Evolutionary conservation across 1,139 yeast genomes (phyloP).

Genomic region (Saccharomyces hybrid): DNA sequence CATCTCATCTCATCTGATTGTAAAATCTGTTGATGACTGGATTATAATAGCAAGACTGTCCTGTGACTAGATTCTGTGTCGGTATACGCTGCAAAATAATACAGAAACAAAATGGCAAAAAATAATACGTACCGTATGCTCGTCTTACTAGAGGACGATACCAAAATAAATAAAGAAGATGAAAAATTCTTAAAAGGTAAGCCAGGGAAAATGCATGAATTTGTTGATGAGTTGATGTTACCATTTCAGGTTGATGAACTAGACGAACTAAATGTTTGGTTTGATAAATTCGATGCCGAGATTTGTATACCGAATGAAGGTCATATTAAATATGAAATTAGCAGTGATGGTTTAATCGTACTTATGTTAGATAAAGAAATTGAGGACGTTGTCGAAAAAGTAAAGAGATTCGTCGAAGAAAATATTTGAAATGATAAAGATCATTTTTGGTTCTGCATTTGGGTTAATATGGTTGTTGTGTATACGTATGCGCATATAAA

Average conservation of each 20-base stretch:
- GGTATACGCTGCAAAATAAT: background rate
- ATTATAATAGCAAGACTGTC: background rate
- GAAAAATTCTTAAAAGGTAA: slow-evolving; percentile 6
- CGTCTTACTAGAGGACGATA: slow-evolving; percentile 19
- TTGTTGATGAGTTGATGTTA: slow-evolving; percentile 26
- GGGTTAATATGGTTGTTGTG: background rate
- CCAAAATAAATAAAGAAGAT: slow-evolving; percentile 4
- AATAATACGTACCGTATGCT: slow-evolving; percentile 21
- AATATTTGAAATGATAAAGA: background rate
- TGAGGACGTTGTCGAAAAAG: slow-evolving; percentile 24
- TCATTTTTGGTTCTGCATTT: background rate
- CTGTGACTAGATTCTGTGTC: background rate
- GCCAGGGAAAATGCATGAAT: slow-evolving; percentile 26
- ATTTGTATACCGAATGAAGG: slow-evolving; percentile 63
- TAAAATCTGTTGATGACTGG: background rate
- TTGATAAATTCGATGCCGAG: slow-evolving; percentile 52
- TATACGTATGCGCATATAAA: background rate
- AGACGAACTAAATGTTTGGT: slow-evolving; percentile 53
- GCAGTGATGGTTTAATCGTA: slow-evolving; percentile 63
- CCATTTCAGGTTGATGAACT: slow-evolving; percentile 42
- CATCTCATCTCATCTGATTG: background rate
- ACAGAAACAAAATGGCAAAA: background rate
- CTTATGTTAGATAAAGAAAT: slow-evolving; percentile 40
- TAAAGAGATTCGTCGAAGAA: slow-evolving; percentile 24
- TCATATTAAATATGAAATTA: slow-evolving; percentile 61